These are phyloP conservation scores for Sphagnurus paluster DNA, from an alignment of 1,284 basidiomycete species.

Conservation along the genomic window DNA sequence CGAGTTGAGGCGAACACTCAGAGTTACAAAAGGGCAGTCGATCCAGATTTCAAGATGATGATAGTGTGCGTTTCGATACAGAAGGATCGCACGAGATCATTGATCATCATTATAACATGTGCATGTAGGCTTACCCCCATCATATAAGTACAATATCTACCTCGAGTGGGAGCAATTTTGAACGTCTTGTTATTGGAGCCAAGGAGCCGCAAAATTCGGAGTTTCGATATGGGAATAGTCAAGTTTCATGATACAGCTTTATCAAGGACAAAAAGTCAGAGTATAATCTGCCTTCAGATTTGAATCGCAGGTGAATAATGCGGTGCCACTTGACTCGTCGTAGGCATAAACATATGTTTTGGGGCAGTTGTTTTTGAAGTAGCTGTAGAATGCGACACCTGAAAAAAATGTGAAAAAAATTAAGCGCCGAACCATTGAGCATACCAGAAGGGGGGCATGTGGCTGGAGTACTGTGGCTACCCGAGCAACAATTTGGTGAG, in stretches of 20 bases:
- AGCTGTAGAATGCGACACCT: slow-evolving; percentile 44
- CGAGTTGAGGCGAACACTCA: no score
- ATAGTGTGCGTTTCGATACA: no score
- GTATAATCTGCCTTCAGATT: slow-evolving; percentile 47
- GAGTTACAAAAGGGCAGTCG: no score
- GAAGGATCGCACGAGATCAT: no score
- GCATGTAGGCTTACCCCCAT: no score
- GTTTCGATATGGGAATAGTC: no score
- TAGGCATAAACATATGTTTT: slow-evolving; percentile 58
- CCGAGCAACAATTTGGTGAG: slow-evolving; percentile 57
- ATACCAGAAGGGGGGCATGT: slow-evolving; percentile 49
- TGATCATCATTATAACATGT: no score
- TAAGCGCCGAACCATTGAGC: slow-evolving; percentile 4
- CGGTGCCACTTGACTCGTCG: slow-evolving; percentile 51
- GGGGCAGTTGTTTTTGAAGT: slow-evolving; percentile 56
- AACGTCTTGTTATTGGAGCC: no score
- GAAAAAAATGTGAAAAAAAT: neutral
- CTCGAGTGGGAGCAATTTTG: no score
- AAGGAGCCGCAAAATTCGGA: no score
- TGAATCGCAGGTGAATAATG: slow-evolving; percentile 50
- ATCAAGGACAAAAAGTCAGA: slow-evolving; percentile 54
- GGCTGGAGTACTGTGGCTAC: slow-evolving; percentile 43
- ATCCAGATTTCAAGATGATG: no score
- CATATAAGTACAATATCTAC: no score
- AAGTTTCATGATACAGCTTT: neutral